Conservation (phyloP, 2,329 filamentous ascomycete genomes). For the Curvularia verruculosa region DNA sequence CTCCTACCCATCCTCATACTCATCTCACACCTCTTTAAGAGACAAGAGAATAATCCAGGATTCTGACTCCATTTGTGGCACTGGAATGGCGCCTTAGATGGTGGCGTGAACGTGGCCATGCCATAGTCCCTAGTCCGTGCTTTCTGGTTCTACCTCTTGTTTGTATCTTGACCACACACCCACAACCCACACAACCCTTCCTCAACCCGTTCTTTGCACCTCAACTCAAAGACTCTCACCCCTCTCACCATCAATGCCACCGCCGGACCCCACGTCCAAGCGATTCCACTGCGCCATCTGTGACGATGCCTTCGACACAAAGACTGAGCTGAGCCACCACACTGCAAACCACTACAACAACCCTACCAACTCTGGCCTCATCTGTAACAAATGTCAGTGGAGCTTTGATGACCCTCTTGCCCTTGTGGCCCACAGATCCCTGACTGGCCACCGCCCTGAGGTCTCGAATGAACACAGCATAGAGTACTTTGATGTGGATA, state of each 20-base stretch:
- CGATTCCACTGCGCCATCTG: conserved; percentile 31
- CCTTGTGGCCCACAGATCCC: conserved; percentile 32
- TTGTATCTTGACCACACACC: neutral
- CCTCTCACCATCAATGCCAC: conserved; percentile 2
- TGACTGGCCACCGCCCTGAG: no score
- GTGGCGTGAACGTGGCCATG: neutral
- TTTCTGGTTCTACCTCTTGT: neutral
- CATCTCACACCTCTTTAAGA: no score
- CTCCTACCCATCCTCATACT: neutral
- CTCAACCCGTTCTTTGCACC: neutral
- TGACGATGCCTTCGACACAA: conserved; percentile 20
- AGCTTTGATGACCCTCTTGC: conserved; percentile 26
- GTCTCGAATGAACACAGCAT: no score
- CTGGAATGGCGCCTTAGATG: neutral
- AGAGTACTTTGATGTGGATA: conserved; percentile 21
- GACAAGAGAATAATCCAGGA: rapidly evolving
- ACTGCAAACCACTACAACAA: conserved; percentile 19
- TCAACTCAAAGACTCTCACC: neutral
- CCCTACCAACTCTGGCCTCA: neutral
- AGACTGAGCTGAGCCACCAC: conserved; percentile 21
- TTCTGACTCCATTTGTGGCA: neutral
- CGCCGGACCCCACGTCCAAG: neutral
- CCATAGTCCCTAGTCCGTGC: conserved; percentile 4
- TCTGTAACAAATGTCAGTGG: conserved; percentile 23
- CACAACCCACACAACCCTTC: conserved; percentile 7